A percentile compares a stretch with the other conserved stretches of the same genome.
Evolutionary conservation across 768 basidiomycete species (phyloP).

Genomic region (Mycena alexandri): DNA sequence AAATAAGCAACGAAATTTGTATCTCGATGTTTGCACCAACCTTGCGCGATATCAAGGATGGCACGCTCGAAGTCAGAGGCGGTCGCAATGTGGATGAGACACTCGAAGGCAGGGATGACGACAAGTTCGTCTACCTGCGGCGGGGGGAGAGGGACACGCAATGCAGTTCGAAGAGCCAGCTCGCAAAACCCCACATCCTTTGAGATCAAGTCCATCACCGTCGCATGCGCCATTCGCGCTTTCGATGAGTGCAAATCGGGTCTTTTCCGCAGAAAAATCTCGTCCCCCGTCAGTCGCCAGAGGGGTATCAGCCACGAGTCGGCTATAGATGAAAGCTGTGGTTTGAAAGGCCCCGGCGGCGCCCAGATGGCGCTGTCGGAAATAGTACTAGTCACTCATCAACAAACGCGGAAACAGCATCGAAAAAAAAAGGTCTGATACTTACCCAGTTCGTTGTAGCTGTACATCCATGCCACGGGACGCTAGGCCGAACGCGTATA

Average conservation of each 20-base stretch:
- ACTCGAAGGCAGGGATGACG: background rate
- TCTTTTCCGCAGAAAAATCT: background rate
- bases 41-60: constrained; percentile 8
- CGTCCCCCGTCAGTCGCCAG: background rate
- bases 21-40: background rate
- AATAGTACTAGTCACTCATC: no score
- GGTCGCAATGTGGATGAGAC: background rate
- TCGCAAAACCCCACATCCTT: background rate
- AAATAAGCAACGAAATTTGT: no score
- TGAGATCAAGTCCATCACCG: background rate
- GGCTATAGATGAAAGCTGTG: background rate
- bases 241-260: background rate
- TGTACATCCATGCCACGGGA: no score
- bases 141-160: constrained; percentile 4
- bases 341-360: background rate
- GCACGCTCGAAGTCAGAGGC: background rate
- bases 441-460: no score
- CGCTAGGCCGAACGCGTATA: no score
- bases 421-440: no score
- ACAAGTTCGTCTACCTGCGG: background rate
- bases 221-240: background rate
- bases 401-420: no score
- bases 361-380: no score
- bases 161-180: background rate
- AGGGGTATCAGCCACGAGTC: background rate